Evolutionary conservation across 768 basidiomycete genomes (phyloP).

Genomic region (Postia placenta): DNA sequence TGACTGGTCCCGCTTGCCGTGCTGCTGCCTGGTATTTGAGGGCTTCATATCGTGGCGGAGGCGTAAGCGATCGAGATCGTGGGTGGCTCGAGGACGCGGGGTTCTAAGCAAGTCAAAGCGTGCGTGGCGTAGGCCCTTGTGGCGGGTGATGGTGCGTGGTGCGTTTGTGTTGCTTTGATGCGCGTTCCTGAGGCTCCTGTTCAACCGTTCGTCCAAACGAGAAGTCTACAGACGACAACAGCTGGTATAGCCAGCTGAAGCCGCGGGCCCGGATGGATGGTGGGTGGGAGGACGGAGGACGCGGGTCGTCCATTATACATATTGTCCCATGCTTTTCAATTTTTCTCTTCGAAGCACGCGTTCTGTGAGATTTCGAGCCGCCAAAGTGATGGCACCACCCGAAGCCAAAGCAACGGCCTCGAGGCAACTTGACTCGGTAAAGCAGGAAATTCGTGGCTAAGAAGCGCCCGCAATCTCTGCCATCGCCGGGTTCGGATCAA

Average conservation of each 20-base stretch:
- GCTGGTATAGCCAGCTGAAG: slow-evolving; percentile 3
- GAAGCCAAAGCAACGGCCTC: background rate
- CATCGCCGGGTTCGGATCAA: background rate
- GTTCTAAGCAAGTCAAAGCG: slow-evolving; percentile 1
- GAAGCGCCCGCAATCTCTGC: too few relatives aligned
- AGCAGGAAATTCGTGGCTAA: too few relatives aligned
- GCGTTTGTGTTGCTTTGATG: background rate
- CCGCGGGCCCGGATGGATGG: slow-evolving; percentile 2
- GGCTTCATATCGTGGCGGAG: slow-evolving; percentile 14
- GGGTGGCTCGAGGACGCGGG: slow-evolving; percentile 5
- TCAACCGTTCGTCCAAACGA: background rate
- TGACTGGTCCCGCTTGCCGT: slow-evolving; percentile 13
- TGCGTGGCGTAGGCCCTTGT: slow-evolving; percentile 2
- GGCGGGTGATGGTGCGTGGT: slow-evolving; percentile 1
- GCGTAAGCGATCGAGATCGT: slow-evolving; percentile 6
- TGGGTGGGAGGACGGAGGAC: slow-evolving; percentile 1
- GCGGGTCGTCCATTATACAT: too few relatives aligned
- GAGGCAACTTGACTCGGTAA: too few relatives aligned
- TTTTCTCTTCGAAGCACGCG: too few relatives aligned
- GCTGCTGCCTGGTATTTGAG: slow-evolving; percentile 21
- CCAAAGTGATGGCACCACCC: background rate
- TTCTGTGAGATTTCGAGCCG: too few relatives aligned
- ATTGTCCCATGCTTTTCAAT: too few relatives aligned
- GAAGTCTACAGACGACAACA: too few relatives aligned
- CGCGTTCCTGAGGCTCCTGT: slow-evolving; percentile 1